These are phyloP conservation scores for Linnemannia zychae DNA, from an alignment of 192 early-diverging fungal species.

Conservation along the genomic window DNA sequence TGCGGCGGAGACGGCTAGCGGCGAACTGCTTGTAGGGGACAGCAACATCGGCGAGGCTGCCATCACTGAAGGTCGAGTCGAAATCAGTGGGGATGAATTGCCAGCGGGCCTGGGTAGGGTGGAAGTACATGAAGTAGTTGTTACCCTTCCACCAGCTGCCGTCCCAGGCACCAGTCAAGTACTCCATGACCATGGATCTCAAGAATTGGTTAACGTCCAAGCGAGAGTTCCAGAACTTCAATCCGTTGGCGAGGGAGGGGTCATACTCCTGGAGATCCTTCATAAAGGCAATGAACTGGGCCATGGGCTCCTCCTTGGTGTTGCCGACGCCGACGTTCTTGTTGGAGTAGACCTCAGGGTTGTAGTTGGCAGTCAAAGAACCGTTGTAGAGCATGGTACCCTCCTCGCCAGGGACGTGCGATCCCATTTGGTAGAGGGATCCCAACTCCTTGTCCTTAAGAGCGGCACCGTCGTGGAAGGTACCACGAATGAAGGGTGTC, in stretches of 20 bases:
- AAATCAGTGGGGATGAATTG: conserved; percentile 56
- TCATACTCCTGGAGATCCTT: conserved; percentile 43
- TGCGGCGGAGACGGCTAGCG: conserved; percentile 8
- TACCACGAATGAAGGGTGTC: conserved; percentile 36
- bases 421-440: conserved; percentile 49
- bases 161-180: conserved; percentile 58
- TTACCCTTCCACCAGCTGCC: conserved; percentile 47
- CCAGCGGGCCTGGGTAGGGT: conserved; percentile 29
- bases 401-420: conserved; percentile 26
- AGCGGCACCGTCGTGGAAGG: conserved; percentile 29
- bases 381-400: conserved; percentile 51
- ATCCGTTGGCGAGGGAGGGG: conserved; percentile 14
- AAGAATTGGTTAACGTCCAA: conserved; percentile 47
- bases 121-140: conserved; percentile 55
- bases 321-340: conserved; percentile 25
- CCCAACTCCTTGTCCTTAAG: conserved; percentile 22
- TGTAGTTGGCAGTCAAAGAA: conserved; percentile 26
- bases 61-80: conserved; percentile 60
- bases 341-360: conserved; percentile 41
- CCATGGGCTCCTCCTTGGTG: conserved; percentile 35
- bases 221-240: conserved; percentile 35
- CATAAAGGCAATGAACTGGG: conserved; percentile 44
- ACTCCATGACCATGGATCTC: conserved; percentile 51
- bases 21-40: conserved; percentile 44
- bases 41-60: conserved; percentile 22